Percentiles rank a stretch among this genome's conserved stretches.
These are phyloP conservation scores for Lentinula detonsa DNA, from an alignment of 768 basidiomycete genomes.

Conservation along the genomic window DNA sequence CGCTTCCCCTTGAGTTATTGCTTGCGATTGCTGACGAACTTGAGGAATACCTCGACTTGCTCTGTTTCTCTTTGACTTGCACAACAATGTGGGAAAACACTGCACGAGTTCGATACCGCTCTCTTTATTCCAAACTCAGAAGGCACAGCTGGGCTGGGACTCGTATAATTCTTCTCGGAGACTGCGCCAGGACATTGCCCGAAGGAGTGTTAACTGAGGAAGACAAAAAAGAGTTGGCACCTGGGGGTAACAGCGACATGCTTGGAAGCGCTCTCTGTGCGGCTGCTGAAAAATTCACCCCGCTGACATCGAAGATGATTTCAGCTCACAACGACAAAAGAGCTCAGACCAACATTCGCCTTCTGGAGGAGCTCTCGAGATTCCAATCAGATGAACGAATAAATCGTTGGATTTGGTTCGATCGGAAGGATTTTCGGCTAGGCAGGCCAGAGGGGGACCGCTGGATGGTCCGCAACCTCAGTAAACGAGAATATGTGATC, in stretches of 20 bases:
- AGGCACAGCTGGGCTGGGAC: not conserved
- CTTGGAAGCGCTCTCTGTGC: not conserved
- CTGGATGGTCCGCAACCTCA: not conserved
- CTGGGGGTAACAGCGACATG: not conserved
- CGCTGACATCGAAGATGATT: not conserved
- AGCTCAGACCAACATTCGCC: not conserved
- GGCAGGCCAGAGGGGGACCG: not conserved
- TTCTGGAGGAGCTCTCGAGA: not conserved
- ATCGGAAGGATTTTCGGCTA: not conserved
- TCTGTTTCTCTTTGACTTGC: not conserved
- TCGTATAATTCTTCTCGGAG: not conserved
- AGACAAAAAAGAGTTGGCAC: not conserved
- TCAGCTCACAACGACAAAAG: not conserved
- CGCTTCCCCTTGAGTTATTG: not conserved
- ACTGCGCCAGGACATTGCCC: not conserved
- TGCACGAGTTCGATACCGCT: not conserved
- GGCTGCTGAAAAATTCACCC: not conserved
- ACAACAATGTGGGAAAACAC: not conserved
- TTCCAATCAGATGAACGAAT: not conserved
- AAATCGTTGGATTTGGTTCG: not conserved
- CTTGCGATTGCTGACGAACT: not conserved
- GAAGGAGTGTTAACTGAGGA: not conserved
- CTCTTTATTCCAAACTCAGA: not conserved
- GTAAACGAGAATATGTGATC: not conserved
- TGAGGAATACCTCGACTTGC: not conserved